These are phyloP conservation scores for Incumbomyces delicatus DNA, from an alignment of 2,329 filamentous ascomycete genomes.

Conservation along the genomic window DNA sequence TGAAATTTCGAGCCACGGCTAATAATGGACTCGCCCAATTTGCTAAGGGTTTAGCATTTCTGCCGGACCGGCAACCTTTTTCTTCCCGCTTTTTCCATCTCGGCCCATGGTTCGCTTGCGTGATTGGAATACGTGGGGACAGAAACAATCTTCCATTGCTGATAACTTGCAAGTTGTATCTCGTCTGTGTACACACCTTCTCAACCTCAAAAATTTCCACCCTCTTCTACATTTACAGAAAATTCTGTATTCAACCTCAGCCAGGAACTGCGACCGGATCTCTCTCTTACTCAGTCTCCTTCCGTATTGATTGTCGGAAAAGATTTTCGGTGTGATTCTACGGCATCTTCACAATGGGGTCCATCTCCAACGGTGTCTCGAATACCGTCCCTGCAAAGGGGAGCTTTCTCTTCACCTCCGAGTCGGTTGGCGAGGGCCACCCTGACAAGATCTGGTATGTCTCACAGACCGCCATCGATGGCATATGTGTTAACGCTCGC, in stretches of 20 bases:
- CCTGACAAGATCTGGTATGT: slow-evolving; percentile 83
- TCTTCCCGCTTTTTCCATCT: neutral
- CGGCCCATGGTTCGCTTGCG: neutral
- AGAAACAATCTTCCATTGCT: neutral
- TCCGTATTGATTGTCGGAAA: too few relatives aligned
- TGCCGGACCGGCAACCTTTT: neutral
- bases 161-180: neutral
- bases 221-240: neutral
- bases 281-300: too few relatives aligned
- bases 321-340: too few relatives aligned
- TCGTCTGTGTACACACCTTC: neutral
- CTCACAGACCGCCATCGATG: too few relatives aligned
- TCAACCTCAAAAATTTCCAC: neutral
- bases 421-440: slow-evolving; percentile 83
- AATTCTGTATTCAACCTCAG: too few relatives aligned
- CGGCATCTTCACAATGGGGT: slow-evolving; percentile 11
- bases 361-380: slow-evolving; percentile 13
- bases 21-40: too few relatives aligned
- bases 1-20: too few relatives aligned
- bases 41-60: too few relatives aligned
- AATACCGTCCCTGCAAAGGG: slow-evolving; percentile 41
- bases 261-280: too few relatives aligned
- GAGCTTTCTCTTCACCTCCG: slow-evolving; percentile 81
- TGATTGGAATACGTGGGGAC: slow-evolving; percentile 2
- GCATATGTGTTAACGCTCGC: too few relatives aligned